These are phyloP conservation scores for Nitzschia palea DNA, from an alignment of 108 stramenopile genomes.

Conservation along the genomic window DNA sequence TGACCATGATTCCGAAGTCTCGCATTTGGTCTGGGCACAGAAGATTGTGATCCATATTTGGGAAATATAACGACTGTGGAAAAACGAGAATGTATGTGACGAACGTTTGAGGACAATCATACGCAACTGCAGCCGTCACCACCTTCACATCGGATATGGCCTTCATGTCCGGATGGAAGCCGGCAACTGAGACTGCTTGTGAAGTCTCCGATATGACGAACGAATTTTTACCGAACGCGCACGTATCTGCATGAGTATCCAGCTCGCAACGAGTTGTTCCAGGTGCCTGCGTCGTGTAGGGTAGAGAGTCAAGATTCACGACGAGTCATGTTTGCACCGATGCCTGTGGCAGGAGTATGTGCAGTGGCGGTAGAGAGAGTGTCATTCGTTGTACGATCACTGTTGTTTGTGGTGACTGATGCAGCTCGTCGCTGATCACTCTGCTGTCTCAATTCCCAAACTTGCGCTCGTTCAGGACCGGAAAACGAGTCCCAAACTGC, in stretches of 20 bases:
- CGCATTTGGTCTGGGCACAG: conserved; percentile 47
- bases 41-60: conserved; percentile 18
- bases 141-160: conserved; percentile 29
- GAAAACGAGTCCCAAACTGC: too few relatives aligned
- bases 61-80: conserved; percentile 32
- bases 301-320: neutral
- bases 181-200: conserved; percentile 9
- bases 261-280: conserved; percentile 18
- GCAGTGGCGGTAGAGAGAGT: too few relatives aligned
- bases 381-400: too few relatives aligned
- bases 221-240: conserved; percentile 16
- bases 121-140: conserved; percentile 32
- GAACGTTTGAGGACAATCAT: conserved; percentile 12
- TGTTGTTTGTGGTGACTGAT: too few relatives aligned
- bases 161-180: conserved; percentile 1
- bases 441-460: too few relatives aligned
- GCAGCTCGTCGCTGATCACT: too few relatives aligned
- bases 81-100: conserved; percentile 38
- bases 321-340: neutral
- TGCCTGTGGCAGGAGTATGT: neutral
- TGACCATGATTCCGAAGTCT: conserved; percentile 22
- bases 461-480: too few relatives aligned
- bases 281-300: too few relatives aligned
- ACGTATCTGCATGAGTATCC: conserved; percentile 41
- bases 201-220: conserved; percentile 12